Evolutionary conservation across 2,329 filamentous ascomycete species (phyloP), one percentile per base, ranked within the genome.

Genomic region (Aspergillus proliferans): DNA sequence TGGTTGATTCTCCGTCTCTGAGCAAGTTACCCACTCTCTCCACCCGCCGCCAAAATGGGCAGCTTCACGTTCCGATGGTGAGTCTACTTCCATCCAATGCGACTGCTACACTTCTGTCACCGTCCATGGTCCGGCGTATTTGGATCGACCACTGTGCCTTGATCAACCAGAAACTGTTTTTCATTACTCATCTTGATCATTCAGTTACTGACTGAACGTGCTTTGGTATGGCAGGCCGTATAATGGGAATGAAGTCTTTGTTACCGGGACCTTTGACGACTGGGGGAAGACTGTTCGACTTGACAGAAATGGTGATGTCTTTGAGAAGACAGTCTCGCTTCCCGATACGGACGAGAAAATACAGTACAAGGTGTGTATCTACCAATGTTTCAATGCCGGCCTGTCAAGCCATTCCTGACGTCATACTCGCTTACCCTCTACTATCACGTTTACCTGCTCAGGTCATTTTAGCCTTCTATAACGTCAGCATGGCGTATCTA

Each of bases 221-320:
- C 52, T 52, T 50, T 63, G 53, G 53, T 60, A 54, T 64, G 59
- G 4, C 72, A 96, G 92, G 92, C 83, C 86, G 66, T 85, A 93
- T 69, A 77, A 83, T 61, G 91, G 87, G 67, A 80, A 84, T 59
- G 87, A 94, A 67, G 92, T 97, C 69, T 92, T 86, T 71, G 93
- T 97, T 61, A 97, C 92, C 38, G 93, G 93, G 67, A 92, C 88
- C 55, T 97, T 97, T 68, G 92, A 97, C 73, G 81, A 88, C 74
- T 98, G 93, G 93, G 80, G 81, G 58, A 92, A 93, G 78, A 89
- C 83, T 49, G 82, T 92, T 69, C 82, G 87, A 75, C 80, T 98
- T 50, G 84, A 90, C 43, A 89, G 88, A 74, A 78, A 83, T 38
- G 86, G 80, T 65, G 76, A 83, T 44, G 68, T 70, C 55, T 95